Percentiles rank a stretch among this genome's conserved stretches.
These are phyloP conservation scores for Candida corydali DNA, from an alignment of 805 yeast genomes.

Conservation along the genomic window DNA sequence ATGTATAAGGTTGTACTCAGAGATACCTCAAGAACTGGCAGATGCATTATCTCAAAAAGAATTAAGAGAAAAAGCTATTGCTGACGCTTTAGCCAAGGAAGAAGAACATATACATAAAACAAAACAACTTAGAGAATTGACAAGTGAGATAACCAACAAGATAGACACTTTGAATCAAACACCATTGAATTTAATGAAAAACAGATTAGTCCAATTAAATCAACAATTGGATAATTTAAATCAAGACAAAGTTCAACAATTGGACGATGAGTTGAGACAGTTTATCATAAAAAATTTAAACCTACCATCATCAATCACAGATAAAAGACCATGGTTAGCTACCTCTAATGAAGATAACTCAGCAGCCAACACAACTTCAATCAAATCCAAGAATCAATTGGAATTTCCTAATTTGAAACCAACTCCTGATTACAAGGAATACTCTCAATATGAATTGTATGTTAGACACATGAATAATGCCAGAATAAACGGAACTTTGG, in stretches of 20 bases:
- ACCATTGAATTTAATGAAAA: slow-evolving; percentile 26
- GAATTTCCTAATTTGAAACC: slow-evolving; percentile 61
- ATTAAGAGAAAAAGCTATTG: slow-evolving; percentile 36
- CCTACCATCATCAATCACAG: slow-evolving; percentile 25
- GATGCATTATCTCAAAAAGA: slow-evolving; percentile 14
- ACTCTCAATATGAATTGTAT: slow-evolving; percentile 72
- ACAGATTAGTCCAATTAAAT: slow-evolving; percentile 28
- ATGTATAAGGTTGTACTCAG: background rate
- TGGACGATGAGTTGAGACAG: slow-evolving; percentile 38
- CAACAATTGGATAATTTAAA: slow-evolving; percentile 25
- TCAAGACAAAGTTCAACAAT: slow-evolving; percentile 30
- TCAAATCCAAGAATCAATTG: slow-evolving; percentile 27
- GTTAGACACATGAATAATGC: slow-evolving; percentile 69
- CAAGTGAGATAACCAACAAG: slow-evolving; percentile 20
- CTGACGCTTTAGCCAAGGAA: slow-evolving; percentile 41
- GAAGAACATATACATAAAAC: slow-evolving; percentile 35
- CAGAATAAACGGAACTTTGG: slow-evolving; percentile 50
- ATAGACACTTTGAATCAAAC: slow-evolving; percentile 31
- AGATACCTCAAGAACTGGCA: background rate
- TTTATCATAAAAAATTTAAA: slow-evolving; percentile 30
- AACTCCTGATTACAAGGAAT: slow-evolving; percentile 59
- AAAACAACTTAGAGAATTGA: slow-evolving; percentile 25
- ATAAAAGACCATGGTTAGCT: slow-evolving; percentile 32
- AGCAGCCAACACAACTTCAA: slow-evolving; percentile 17
- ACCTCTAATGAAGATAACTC: slow-evolving; percentile 3